phyloP scores from a whole-genome alignment of 2,329 filamentous ascomycete species.

The Alternaria novae-zelandiae region DNA sequence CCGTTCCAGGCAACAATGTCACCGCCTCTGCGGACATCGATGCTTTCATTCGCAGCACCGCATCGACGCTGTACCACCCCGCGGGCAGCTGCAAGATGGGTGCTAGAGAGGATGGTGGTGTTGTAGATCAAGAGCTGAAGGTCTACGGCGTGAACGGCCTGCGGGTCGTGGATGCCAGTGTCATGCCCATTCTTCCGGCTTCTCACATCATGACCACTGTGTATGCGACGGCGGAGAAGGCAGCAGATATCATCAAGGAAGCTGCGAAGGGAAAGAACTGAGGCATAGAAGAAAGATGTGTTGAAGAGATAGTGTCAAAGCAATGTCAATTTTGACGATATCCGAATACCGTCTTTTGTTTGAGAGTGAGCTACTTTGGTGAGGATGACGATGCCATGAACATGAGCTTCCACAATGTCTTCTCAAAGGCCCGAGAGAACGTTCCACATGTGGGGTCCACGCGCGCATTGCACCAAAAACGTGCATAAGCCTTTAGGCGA shows the following conservation, averaged over 20 bases:
- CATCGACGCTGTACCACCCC: slow-evolving; percentile 32
- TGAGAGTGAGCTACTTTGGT: background rate
- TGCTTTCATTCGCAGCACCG: slow-evolving; percentile 18
- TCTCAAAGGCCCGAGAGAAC: background rate
- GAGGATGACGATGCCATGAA: background rate
- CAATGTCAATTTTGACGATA: background rate
- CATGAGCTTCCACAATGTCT: background rate
- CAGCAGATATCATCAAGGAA: slow-evolving; percentile 19
- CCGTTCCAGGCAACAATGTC: slow-evolving; percentile 27
- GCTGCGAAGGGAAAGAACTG: background rate
- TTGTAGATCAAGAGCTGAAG: slow-evolving; percentile 31
- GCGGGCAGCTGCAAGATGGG: slow-evolving; percentile 36
- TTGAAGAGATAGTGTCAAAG: background rate
- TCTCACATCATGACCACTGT: slow-evolving; percentile 29
- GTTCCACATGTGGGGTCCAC: background rate
- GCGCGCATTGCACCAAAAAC: background rate
- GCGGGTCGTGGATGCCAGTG: slow-evolving; percentile 27
- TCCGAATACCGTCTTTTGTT: background rate
- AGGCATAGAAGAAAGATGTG: background rate
- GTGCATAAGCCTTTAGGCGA: background rate
- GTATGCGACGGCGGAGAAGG: slow-evolving; percentile 27
- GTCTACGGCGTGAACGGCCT: slow-evolving; percentile 35
- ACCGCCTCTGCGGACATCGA: slow-evolving; percentile 26
- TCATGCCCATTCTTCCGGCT: slow-evolving; percentile 26
- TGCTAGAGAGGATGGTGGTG: slow-evolving; percentile 32